Evolutionary conservation across 1,284 basidiomycete genomes (phyloP).

Genomic region (Sporisorium iseilematis-ciliati): DNA sequence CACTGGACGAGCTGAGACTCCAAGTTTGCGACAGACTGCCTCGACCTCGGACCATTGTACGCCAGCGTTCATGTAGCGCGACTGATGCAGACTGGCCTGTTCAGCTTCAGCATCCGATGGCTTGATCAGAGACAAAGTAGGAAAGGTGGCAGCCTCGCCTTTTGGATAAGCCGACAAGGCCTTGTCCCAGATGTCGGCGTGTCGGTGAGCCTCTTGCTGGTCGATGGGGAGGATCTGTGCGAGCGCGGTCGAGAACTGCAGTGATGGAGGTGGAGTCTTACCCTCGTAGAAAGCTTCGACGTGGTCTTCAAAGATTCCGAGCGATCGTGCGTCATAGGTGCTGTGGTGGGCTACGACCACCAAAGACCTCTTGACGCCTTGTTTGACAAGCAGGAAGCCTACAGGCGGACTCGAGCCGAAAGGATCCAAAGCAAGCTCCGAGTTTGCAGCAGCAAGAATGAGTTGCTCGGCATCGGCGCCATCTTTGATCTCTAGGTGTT

Average conservation of each 20-base stretch:
- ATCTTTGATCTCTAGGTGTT: slow-evolving; percentile 9
- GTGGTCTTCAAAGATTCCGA: slow-evolving; percentile 50
- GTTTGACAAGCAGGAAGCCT: slow-evolving; percentile 38
- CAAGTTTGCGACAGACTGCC: slow-evolving; percentile 41
- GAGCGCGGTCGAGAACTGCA: slow-evolving; percentile 50
- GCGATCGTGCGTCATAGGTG: slow-evolving; percentile 60
- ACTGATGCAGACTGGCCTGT: slow-evolving; percentile 30
- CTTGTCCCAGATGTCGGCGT: slow-evolving; percentile 36
- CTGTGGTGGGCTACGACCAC: slow-evolving; percentile 59
- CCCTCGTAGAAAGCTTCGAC: slow-evolving; percentile 42
- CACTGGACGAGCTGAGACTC: slow-evolving; percentile 67
- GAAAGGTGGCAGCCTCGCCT: slow-evolving; percentile 36
- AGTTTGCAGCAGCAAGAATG: slow-evolving; percentile 12
- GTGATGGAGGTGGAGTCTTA: slow-evolving; percentile 10
- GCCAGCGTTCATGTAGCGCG: slow-evolving; percentile 22
- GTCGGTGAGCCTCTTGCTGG: slow-evolving; percentile 20
- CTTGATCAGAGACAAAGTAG: slow-evolving; percentile 23
- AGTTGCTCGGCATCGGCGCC: slow-evolving; percentile 15
- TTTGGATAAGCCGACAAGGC: slow-evolving; percentile 39
- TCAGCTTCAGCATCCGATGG: slow-evolving; percentile 6
- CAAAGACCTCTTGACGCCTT: slow-evolving; percentile 25
- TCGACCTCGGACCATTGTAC: slow-evolving; percentile 49
- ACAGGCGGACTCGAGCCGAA: slow-evolving; percentile 30
- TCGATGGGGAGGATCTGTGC: slow-evolving; percentile 51
- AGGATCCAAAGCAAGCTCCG: slow-evolving; percentile 24